Evolutionary conservation across 441 rosid species (phyloP).

Genomic region (Bruguiera hainesii): DNA sequence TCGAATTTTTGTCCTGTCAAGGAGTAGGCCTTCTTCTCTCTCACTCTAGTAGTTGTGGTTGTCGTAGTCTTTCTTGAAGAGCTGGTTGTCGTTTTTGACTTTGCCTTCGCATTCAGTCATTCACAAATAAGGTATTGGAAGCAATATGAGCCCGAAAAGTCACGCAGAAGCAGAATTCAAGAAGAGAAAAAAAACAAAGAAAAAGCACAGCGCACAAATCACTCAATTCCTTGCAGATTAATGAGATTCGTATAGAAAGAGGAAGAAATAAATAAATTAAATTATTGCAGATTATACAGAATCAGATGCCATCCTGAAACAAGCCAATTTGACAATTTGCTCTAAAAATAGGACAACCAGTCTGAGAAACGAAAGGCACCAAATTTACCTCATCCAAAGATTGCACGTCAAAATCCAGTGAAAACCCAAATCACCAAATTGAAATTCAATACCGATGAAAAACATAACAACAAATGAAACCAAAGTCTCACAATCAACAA

Average conservation of each 20-base stretch:
- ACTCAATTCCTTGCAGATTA: conserved; percentile 14
- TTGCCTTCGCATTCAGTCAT: conserved; percentile 37
- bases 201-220: conserved; percentile 1
- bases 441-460: background rate
- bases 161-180: conserved; percentile 9
- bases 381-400: background rate
- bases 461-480: conserved; percentile 3
- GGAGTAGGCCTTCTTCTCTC: conserved; percentile 81
- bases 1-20: conserved; percentile 81
- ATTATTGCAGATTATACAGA: conserved; percentile 13
- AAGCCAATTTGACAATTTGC: conserved; percentile 2
- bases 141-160: background rate
- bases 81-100: conserved; percentile 38
- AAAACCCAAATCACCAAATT: conserved; percentile 22
- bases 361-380: background rate
- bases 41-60: conserved; percentile 42
- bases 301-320: conserved; percentile 5
- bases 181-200: background rate
- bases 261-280: conserved; percentile 22
- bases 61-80: conserved; percentile 45
- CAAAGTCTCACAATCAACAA: background rate
- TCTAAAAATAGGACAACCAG: background rate
- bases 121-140: background rate
- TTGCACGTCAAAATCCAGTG: conserved; percentile 4
- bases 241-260: conserved; percentile 16